Evolutionary conservation across 371 early-diverging fungal genomes (phyloP), one percentile per base, ranked within the genome.

Genomic region (Syncephalis fuscata): DNA sequence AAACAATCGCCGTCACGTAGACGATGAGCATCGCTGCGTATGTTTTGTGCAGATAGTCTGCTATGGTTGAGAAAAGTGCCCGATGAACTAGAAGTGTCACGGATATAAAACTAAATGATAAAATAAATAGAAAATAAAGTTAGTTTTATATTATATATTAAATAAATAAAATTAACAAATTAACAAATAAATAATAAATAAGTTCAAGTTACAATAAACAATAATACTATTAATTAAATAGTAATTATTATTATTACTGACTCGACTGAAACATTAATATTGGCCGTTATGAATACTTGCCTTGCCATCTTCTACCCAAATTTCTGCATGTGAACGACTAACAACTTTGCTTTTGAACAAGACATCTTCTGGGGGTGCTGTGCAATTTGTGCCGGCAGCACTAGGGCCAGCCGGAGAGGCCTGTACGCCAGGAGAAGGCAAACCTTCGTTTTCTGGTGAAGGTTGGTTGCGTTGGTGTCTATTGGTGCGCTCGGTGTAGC

Each of bases 1-100:
- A 96, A 62, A 21, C 89, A 68, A 61, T 96, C 95, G 15, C 88
- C 88, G 64, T 93, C 89, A 54, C 82, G 75, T 45, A 96, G 60
- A 32, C 72, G 77, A 17, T 75, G 76, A 22, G 92, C 80, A 45
- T 73, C 59, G 44, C 86, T 85, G 56, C 91, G 92, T 47, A 82
- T 80, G 10, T 81, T 81, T 3, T 92, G 82, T 10, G 90, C 78
- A 42, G 84, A 78, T 17, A 96, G 62, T 3, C 97, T 69, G 55
- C 86, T 74, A 61, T 87, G 85, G 69, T 97, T 97, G 39, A 94
- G 64, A 59, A 94, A 97, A 11, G 97, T 96, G 16, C 97, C 97
- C 17, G 92, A 90, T 5, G 92, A 92, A 44, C 87, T 86, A 49
- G 84, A 88, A 25, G 87, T 86, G 65, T 96, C 97, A 48, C 84